A percentile compares a stretch with the other conserved stretches of the same genome.
phyloP scores from a whole-genome alignment of 192 early-diverging fungal genomes.

The Coemansia sp. region DNA sequence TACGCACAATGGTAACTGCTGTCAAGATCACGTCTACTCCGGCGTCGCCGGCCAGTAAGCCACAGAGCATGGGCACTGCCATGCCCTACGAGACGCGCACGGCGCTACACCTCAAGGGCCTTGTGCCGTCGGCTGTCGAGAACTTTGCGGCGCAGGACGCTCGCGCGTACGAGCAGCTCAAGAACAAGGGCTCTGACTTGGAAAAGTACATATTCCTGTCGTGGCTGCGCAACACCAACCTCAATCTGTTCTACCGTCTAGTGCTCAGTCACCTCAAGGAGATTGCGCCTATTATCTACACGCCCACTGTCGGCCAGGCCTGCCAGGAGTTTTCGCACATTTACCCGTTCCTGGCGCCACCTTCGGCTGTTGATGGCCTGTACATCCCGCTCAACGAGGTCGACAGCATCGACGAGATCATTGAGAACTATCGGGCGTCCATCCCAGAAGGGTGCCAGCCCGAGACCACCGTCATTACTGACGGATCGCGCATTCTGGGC shows the following conservation, averaged over 20 bases:
- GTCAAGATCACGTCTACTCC: conserved; percentile 16
- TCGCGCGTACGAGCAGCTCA: conserved; percentile 69
- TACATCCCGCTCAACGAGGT: conserved; percentile 74
- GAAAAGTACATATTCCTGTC: conserved; percentile 84
- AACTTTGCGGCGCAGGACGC: conserved; percentile 69
- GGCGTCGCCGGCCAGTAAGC: conserved; percentile 18
- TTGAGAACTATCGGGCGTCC: conserved; percentile 71
- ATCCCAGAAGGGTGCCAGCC: conserved; percentile 60
- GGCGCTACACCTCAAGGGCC: conserved; percentile 64
- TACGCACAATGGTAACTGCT: conserved; percentile 35
- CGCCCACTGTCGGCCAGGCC: conserved; percentile 74
- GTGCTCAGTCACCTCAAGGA: conserved; percentile 73
- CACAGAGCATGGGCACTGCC: conserved; percentile 37
- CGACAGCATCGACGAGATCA: conserved; percentile 66
- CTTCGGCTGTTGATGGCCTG: conserved; percentile 72
- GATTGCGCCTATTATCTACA: conserved; percentile 73
- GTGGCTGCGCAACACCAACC: conserved; percentile 70
- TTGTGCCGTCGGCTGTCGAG: conserved; percentile 73
- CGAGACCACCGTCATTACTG: conserved; percentile 90
- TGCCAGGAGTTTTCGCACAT: conserved; percentile 84
- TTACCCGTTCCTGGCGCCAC: conserved; percentile 74
- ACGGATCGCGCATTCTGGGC: conserved; percentile 91
- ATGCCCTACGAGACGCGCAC: conserved; percentile 57
- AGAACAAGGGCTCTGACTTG: conserved; percentile 63
- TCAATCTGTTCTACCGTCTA: conserved; percentile 78